These are phyloP conservation scores for Akanthomyces uredinophilus DNA, from an alignment of 2,329 filamentous ascomycete species.

Conservation along the genomic window DNA sequence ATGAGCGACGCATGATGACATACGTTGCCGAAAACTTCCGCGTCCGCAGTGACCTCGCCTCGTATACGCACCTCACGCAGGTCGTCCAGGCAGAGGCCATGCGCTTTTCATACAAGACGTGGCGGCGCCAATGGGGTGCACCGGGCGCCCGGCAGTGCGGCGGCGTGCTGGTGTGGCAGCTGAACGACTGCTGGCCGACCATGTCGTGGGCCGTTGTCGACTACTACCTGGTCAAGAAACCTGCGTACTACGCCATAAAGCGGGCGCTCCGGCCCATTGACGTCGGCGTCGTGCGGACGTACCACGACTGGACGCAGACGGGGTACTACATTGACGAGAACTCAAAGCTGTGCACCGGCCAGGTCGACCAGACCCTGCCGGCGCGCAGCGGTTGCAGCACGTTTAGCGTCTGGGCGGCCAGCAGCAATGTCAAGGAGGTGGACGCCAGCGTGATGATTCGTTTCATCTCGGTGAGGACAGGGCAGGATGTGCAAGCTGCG, in stretches of 20 bases:
- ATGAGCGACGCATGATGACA: constrained; percentile 67
- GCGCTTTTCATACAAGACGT: constrained; percentile 45
- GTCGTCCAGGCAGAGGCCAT: constrained; percentile 50
- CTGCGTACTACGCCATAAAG: constrained; percentile 47
- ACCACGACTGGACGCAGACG: constrained; percentile 37
- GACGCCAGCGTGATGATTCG: constrained; percentile 28
- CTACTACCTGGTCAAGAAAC: constrained; percentile 59
- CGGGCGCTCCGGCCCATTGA: constrained; percentile 56
- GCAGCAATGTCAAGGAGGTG: constrained; percentile 23
- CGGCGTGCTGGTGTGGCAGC: constrained; percentile 62
- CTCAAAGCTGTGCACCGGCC: constrained; percentile 27
- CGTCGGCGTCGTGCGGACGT: constrained; percentile 47
- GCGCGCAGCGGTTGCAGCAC: constrained; percentile 28
- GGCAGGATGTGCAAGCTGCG: constrained; percentile 28
- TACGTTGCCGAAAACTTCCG: constrained; percentile 75
- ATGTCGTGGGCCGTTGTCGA: constrained; percentile 63
- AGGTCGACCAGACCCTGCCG: constrained; percentile 35
- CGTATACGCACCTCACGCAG: constrained; percentile 69
- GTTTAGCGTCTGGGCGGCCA: constrained; percentile 42
- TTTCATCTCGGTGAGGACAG: constrained; percentile 38
- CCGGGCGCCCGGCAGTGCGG: constrained; percentile 54
- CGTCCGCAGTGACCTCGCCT: constrained; percentile 51
- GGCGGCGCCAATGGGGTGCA: constrained; percentile 60
- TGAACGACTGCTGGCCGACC: constrained; percentile 67
- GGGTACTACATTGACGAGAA: constrained; percentile 17